Evolutionary conservation across 345 rosid species (phyloP).

Genomic region (Linum tenue): DNA sequence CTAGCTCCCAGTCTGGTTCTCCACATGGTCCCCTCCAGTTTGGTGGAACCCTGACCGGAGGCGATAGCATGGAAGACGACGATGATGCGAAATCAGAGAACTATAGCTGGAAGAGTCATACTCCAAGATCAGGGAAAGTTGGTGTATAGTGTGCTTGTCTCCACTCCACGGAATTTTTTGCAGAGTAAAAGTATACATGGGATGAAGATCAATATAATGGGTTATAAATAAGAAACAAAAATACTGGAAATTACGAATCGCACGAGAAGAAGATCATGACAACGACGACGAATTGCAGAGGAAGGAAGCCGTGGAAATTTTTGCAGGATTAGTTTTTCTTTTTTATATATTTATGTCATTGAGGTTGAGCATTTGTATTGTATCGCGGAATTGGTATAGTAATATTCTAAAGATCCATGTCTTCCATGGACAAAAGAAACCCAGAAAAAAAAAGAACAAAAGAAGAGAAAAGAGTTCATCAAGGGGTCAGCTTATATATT

Average conservation of each 20-base stretch:
- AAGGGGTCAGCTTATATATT: too few species aligned
- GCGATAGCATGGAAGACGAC: conserved; percentile 68
- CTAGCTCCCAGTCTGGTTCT: conserved; percentile 53
- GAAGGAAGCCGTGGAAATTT: neutral
- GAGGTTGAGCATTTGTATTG: neutral
- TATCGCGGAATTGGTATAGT: neutral
- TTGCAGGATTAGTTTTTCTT: neutral
- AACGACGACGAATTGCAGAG: neutral
- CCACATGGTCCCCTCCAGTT: conserved; percentile 81
- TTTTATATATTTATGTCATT: neutral
- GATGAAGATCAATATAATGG: neutral
- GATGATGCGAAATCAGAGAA: conserved; percentile 70
- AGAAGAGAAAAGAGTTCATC: neutral
- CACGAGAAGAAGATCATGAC: neutral
- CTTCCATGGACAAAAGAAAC: too few species aligned
- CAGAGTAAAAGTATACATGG: conserved; percentile 2
- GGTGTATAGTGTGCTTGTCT: conserved; percentile 11
- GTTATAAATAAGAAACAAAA: neutral
- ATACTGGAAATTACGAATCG: neutral
- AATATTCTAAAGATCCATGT: too few species aligned
- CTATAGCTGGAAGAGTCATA: conserved; percentile 50
- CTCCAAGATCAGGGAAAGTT: conserved; percentile 28
- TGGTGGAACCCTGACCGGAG: conserved; percentile 38
- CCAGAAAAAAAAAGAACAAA: too few species aligned
- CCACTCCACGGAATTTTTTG: conserved; percentile 13